Evolutionary conservation across 2,329 filamentous ascomycete genomes (phyloP).

Genomic region (Aquanectria penicillioides): DNA sequence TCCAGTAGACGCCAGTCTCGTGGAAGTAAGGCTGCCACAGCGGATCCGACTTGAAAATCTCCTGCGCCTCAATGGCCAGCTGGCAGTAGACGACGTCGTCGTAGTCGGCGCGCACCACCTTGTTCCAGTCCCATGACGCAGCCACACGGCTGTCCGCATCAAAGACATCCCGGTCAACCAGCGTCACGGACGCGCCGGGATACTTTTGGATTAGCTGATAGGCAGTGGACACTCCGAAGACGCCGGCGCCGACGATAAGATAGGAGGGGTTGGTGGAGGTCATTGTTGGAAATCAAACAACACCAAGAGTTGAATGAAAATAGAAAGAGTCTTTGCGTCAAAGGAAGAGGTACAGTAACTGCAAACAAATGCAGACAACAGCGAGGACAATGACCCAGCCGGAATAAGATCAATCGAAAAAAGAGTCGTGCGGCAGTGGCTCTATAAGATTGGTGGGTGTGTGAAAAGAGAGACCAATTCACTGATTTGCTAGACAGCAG

Average conservation of each 20-base stretch:
- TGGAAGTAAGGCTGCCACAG: conserved; percentile 68
- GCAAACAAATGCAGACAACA: too few relatives aligned
- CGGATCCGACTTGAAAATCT: conserved; percentile 67
- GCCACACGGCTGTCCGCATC: conserved; percentile 61
- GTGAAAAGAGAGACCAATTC: too few relatives aligned
- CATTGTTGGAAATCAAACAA: conserved; percentile 30
- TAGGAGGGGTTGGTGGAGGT: conserved; percentile 48
- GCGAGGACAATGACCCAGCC: too few relatives aligned
- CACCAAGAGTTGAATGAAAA: too few relatives aligned
- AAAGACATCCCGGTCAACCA: conserved; percentile 66
- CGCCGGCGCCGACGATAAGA: conserved; percentile 72
- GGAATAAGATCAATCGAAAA: background rate
- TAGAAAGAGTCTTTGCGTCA: too few relatives aligned
- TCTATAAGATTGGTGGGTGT: too few relatives aligned
- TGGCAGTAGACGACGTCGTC: conserved; percentile 70
- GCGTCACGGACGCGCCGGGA: conserved; percentile 60
- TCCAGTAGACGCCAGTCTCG: conserved; percentile 67
- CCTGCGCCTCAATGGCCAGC: conserved; percentile 73
- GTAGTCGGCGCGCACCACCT: conserved; percentile 77
- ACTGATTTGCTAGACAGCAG: background rate
- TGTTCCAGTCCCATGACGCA: conserved; percentile 79
- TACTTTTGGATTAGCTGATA: conserved; percentile 66
- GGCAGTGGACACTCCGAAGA: conserved; percentile 74
- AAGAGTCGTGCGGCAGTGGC: too few relatives aligned
- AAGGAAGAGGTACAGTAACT: too few relatives aligned